Evolutionary conservation across 768 basidiomycete species (phyloP).

Genomic region (Pisolithus marmoratus): DNA sequence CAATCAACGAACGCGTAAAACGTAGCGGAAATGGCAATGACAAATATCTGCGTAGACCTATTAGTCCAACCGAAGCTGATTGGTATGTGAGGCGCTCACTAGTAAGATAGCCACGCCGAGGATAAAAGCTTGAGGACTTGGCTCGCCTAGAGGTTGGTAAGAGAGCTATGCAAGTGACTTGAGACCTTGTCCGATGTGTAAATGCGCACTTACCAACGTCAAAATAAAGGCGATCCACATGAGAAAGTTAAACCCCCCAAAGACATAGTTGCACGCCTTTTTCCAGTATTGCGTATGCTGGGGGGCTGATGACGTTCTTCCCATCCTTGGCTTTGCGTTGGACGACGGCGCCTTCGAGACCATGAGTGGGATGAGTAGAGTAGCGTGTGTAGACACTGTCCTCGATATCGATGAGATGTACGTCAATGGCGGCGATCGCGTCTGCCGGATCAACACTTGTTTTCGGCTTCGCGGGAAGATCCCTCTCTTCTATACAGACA

Average conservation of each 20-base stretch:
- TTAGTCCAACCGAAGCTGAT: background rate
- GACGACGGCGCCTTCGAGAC: slow-evolving; percentile 44
- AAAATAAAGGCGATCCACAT: slow-evolving; percentile 52
- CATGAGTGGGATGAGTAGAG: slow-evolving; percentile 35
- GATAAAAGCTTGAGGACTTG: slow-evolving; percentile 35
- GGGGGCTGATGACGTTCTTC: slow-evolving; percentile 46
- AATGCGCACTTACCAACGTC: slow-evolving; percentile 29
- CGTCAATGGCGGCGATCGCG: slow-evolving; percentile 42
- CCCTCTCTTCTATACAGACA: slow-evolving; percentile 34
- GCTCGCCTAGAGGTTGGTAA: slow-evolving; percentile 43
- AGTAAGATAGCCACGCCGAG: slow-evolving; percentile 49
- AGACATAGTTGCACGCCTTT: slow-evolving; percentile 48
- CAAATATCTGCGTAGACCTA: slow-evolving; percentile 31
- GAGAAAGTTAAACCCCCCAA: slow-evolving; percentile 54
- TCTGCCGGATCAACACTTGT: slow-evolving; percentile 28
- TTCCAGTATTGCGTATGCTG: slow-evolving; percentile 41
- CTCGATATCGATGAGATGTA: slow-evolving; percentile 37
- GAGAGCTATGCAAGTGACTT: slow-evolving; percentile 36
- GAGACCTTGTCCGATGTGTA: background rate
- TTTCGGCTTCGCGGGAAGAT: slow-evolving; percentile 10
- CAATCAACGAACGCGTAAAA: slow-evolving; percentile 50
- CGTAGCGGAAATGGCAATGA: slow-evolving; percentile 36
- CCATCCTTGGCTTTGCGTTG: slow-evolving; percentile 33
- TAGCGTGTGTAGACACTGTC: slow-evolving; percentile 41
- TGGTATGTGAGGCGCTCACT: slow-evolving; percentile 26